These are phyloP conservation scores for Moringa oleifera DNA, from an alignment of 345 rosid species.

Conservation along the genomic window DNA sequence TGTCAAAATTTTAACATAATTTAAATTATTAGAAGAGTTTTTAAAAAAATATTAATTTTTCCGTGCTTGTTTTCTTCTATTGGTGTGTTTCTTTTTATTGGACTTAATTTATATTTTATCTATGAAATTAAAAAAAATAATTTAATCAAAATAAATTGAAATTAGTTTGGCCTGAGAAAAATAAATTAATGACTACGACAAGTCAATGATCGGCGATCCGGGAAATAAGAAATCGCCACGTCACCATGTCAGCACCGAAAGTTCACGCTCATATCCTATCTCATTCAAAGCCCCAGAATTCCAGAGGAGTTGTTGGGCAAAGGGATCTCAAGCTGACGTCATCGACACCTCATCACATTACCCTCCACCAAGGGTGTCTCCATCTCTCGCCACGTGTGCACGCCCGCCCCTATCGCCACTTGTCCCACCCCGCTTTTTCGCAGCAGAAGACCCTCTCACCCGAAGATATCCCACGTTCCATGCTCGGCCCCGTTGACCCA, in stretches of 20 bases:
- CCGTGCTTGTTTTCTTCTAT: no score
- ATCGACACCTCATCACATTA: conserved; percentile 26
- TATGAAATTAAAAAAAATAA: no score
- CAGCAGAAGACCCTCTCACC: not conserved
- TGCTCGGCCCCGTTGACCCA: conserved; percentile 14
- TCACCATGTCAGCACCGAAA: conserved; percentile 17
- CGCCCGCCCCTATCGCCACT: conserved; percentile 23
- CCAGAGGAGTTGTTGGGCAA: conserved; percentile 19
- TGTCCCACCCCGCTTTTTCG: conserved; percentile 1
- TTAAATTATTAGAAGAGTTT: no score
- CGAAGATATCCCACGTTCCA: conserved; percentile 17
- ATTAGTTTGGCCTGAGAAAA: no score
- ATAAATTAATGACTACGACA: not conserved
- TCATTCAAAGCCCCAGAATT: conserved; percentile 1
- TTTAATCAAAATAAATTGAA: no score
- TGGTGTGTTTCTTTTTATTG: no score
- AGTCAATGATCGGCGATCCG: conserved; percentile 3
- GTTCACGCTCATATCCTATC: conserved; percentile 8
- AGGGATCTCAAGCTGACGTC: conserved; percentile 18
- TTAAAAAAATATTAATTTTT: no score
- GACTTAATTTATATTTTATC: no score
- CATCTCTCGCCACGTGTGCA: conserved; percentile 29
- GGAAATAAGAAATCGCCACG: conserved; percentile 11
- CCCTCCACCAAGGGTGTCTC: conserved; percentile 25
- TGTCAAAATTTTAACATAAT: no score